Conservation (phyloP, 1,139 yeast species). For the Geotrichum restrictum region DNA sequence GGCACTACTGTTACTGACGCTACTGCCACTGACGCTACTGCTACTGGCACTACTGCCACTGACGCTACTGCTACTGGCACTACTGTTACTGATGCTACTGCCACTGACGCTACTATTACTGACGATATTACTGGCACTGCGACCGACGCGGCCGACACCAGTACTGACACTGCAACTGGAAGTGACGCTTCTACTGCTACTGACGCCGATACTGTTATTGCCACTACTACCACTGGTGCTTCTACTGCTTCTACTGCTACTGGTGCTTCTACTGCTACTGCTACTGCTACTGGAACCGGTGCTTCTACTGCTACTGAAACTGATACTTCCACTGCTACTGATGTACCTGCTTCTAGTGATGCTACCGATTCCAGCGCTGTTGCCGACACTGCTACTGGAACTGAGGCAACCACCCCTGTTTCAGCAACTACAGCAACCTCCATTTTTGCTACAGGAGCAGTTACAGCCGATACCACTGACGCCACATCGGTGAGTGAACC, state of each 20-base stretch:
- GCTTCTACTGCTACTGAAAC: background rate
- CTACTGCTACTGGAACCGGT: background rate
- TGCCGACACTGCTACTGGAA: background rate
- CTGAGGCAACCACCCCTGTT: background rate
- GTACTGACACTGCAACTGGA: background rate
- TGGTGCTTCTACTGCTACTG: background rate
- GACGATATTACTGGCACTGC: background rate
- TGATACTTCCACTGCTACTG: background rate
- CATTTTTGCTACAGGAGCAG: too few species aligned
- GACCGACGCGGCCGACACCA: background rate
- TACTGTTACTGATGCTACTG: background rate
- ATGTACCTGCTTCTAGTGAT: background rate
- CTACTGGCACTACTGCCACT: background rate
- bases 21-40: background rate
- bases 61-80: background rate
- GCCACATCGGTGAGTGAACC: too few species aligned
- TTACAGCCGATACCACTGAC: too few species aligned
- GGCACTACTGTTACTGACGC: background rate
- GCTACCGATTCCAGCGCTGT: background rate
- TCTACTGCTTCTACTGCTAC: background rate
- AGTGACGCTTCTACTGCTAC: background rate
- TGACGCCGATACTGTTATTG: background rate
- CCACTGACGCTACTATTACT: background rate
- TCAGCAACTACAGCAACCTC: background rate
- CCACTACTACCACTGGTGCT: background rate